A percentile compares a stretch with the other conserved stretches of the same genome.
These are phyloP conservation scores for Aspergillus ostianus DNA, from an alignment of 495 filamentous ascomycete genomes.

Conservation along the genomic window DNA sequence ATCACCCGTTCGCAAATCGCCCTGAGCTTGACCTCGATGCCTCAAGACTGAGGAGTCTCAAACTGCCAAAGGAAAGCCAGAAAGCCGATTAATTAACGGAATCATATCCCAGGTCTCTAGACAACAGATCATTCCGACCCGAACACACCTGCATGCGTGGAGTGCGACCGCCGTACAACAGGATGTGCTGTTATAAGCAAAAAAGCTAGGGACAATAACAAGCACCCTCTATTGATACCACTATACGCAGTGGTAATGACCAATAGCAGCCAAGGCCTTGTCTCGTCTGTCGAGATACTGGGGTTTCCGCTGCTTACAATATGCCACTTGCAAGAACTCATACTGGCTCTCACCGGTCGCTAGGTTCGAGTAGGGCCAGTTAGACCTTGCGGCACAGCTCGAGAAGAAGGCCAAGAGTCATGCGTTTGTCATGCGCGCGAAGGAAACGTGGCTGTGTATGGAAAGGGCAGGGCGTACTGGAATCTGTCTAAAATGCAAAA, in stretches of 20 bases:
- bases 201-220: background rate
- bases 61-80: background rate
- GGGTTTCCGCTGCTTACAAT: background rate
- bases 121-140: background rate
- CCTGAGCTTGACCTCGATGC: constrained; percentile 41
- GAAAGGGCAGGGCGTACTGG: background rate
- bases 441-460: background rate
- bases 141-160: background rate
- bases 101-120: background rate
- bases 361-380: background rate
- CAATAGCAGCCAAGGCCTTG: background rate
- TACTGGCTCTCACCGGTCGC: background rate
- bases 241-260: background rate
- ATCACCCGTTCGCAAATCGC: constrained; percentile 49
- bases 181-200: background rate
- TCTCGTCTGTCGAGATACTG: background rate
- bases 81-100: background rate
- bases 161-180: background rate
- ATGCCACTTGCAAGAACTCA: no score
- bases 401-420: background rate
- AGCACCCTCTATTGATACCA: background rate
- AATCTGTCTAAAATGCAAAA: no score
- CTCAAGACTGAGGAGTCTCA: constrained; percentile 34
- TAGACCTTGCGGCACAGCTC: background rate
- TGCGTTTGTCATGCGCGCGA: background rate